Evolutionary conservation across 768 basidiomycete species (phyloP), one percentile per base, ranked within the genome.

Genomic region (Phlebiopsis flavidoalba): DNA sequence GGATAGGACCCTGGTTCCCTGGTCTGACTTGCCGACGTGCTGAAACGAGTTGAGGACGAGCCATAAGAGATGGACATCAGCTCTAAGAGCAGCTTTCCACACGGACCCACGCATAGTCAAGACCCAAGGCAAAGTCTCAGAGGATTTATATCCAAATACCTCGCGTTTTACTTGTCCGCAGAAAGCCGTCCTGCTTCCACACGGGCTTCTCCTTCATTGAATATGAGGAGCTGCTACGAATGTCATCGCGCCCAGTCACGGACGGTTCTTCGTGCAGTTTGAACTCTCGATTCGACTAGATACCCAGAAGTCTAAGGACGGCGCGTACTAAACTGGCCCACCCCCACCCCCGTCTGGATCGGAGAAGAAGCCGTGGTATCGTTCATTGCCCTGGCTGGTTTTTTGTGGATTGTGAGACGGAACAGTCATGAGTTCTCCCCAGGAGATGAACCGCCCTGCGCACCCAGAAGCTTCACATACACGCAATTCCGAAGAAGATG

Each of bases 131-230:
- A 22, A 65, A 63, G 10, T 17, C 11, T n/a, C 46, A 52, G 21
- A 52, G 31, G 43, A 62, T 49, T n/a, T n/a, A n/a, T n/a, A n/a
- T n/a, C n/a, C n/a, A n/a, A n/a, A n/a, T n/a, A n/a, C n/a, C n/a
- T n/a, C n/a, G n/a, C n/a, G n/a, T n/a, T n/a, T n/a, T 56, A 8
- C 48, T 21, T 0, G 59, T 21, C 24, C 53, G 62, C 15, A 65
- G 56, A n/a, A 65, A 22, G 15, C 59, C 59, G 6, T 57, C 19
- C 7, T 36, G 10, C 5, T 54, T 65, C 17, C n/a, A n/a, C n/a
- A 47, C 36, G 2, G n/a, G 24, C 12, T 5, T 64, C 17, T 1
- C 53, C 60, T 50, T 64, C 63, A 3, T n/a, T 19, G 35, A 17
- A 14, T 14, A 61, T 22, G 2, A 33, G 22, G n/a, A n/a, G 14